These are phyloP conservation scores for Phytophthora europaea DNA, from an alignment of 352 stramenopile species.

Conservation along the genomic window DNA sequence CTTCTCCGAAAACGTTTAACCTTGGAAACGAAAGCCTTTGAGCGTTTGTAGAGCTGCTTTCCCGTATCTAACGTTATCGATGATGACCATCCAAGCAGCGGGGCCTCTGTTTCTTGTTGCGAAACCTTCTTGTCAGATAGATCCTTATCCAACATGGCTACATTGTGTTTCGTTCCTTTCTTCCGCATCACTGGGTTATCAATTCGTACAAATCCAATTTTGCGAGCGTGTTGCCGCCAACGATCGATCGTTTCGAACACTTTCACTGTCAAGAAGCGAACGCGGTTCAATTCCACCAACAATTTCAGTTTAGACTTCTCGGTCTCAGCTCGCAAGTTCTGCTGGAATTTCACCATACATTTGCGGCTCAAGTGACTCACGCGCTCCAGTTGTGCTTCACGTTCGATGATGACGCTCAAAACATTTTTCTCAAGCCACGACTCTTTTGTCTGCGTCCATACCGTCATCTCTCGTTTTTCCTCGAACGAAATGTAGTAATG, in stretches of 20 bases:
- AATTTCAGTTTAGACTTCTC: constrained; percentile 46
- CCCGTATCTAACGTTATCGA: constrained; percentile 79
- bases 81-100: constrained; percentile 67
- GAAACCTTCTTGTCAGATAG: background rate
- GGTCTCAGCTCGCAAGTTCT: constrained; percentile 64
- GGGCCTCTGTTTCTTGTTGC: constrained; percentile 25
- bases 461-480: constrained; percentile 67
- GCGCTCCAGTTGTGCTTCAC: constrained; percentile 65
- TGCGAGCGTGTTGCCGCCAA: constrained; percentile 66
- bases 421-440: constrained; percentile 74
- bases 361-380: constrained; percentile 48
- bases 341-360: constrained; percentile 76
- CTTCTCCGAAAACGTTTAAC: constrained; percentile 78
- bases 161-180: constrained; percentile 1
- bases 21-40: constrained; percentile 75
- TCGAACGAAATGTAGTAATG: constrained; percentile 81
- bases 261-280: constrained; percentile 77
- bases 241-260: constrained; percentile 73
- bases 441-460: constrained; percentile 73
- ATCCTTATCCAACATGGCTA: background rate
- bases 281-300: constrained; percentile 56
- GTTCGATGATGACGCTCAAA: constrained; percentile 61
- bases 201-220: constrained; percentile 59
- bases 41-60: constrained; percentile 73
- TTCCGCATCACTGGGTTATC: constrained; percentile 22